phyloP scores from a whole-genome alignment of 768 basidiomycete species.

The Lepiota subincarnata region DNA sequence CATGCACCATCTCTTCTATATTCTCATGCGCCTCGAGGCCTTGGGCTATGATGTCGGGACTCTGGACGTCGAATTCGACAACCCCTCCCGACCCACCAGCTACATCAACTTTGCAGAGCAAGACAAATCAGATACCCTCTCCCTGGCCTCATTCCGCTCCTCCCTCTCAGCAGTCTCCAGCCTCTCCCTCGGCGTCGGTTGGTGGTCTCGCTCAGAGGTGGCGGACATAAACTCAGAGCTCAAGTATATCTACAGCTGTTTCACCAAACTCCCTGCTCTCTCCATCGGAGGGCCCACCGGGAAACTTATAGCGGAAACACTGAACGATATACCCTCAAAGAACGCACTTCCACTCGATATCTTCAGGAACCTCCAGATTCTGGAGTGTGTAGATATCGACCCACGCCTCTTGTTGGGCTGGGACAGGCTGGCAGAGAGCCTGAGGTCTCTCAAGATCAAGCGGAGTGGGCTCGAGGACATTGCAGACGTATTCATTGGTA shows the following conservation, averaged over 20 bases:
- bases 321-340: conserved; percentile 62
- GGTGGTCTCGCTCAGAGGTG: conserved; percentile 65
- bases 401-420: conserved; percentile 80
- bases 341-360: conserved; percentile 76
- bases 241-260: conserved; percentile 83
- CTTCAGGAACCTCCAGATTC: conserved; percentile 79
- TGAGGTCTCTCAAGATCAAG: conserved; percentile 71
- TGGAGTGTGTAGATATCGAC: conserved; percentile 79
- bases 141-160: conserved; percentile 70
- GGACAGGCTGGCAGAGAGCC: conserved; percentile 68
- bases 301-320: conserved; percentile 64
- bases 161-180: conserved; percentile 73
- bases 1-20: conserved; percentile 82
- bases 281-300: conserved; percentile 59
- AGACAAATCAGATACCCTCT: conserved; percentile 72
- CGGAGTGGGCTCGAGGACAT: conserved; percentile 82
- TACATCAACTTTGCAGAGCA: conserved; percentile 53
- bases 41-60: conserved; percentile 73
- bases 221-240: conserved; percentile 67
- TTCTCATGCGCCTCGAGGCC: conserved; percentile 83
- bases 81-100: conserved; percentile 72
- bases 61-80: conserved; percentile 72
- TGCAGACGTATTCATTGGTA: conserved; percentile 68
- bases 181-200: conserved; percentile 66
- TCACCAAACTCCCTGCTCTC: conserved; percentile 86